These are phyloP conservation scores for Kluyveromyces sp. DNA, from an alignment of 1,139 yeast genomes.

Conservation along the genomic window DNA sequence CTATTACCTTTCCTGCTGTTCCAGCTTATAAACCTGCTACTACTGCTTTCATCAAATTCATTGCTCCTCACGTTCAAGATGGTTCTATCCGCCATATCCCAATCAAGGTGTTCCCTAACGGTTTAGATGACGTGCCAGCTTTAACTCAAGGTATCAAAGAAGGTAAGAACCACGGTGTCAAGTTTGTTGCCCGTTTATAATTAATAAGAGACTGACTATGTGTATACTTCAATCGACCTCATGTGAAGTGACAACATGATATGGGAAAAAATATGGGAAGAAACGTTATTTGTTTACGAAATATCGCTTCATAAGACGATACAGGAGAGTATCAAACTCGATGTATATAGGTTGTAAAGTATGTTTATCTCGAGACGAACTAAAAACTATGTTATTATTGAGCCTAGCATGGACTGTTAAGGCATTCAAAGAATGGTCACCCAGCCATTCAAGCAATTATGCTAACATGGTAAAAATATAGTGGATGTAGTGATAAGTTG, in stretches of 20 bases:
- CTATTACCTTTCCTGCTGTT: conserved; percentile 20
- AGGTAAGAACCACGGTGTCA: conserved; percentile 27
- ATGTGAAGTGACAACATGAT: not conserved
- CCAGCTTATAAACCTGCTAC: conserved; percentile 18
- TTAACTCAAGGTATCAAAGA: conserved; percentile 22
- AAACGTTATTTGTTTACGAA: not conserved
- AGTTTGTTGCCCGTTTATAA: conserved; percentile 19
- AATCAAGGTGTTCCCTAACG: conserved; percentile 20
- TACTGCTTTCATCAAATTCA: conserved; percentile 18
- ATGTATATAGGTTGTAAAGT: not conserved
- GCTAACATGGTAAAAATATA: too few relatives aligned
- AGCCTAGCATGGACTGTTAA: not conserved
- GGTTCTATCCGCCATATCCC: conserved; percentile 27
- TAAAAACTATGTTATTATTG: not conserved
- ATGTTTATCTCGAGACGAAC: conserved; percentile 3
- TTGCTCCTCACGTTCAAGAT: conserved; percentile 17
- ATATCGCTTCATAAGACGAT: not conserved
- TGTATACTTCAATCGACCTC: too few relatives aligned
- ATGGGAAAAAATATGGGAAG: not conserved
- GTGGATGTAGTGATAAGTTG: too few relatives aligned
- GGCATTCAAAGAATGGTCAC: too few relatives aligned
- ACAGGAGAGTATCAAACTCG: not conserved
- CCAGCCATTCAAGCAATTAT: too few relatives aligned
- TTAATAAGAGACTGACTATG: too few relatives aligned
- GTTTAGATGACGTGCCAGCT: conserved; percentile 20